Evolutionary conservation across 2,329 filamentous ascomycete genomes (phyloP), one percentile per base, ranked within the genome.

Genomic region (Colletotrichum ledebouriae): DNA sequence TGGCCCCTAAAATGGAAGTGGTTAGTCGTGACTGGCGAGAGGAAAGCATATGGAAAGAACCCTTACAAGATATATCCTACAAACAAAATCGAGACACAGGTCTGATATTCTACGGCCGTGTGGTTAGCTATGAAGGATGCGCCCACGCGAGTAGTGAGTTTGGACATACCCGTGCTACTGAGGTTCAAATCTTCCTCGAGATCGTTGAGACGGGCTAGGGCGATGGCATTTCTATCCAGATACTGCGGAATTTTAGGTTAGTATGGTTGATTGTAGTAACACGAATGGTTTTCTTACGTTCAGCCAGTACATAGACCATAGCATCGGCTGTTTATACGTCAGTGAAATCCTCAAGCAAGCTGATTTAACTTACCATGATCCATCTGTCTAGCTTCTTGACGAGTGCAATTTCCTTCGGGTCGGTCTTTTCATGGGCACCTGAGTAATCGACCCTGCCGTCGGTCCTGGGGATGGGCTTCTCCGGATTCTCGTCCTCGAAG

Each of bases 321-420:
- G 57, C 70, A 71, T 71, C 22, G 70, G 70, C 70, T 71, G n/a
- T 4, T n/a, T 2, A 4, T 2, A 25, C 1, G 39, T 70, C 11
- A 63, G 63, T 47, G 4, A 22, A 7, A 12, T n/a, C 13, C 3
- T 25, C 3, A 15, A 11, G 6, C 6, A 6, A 9, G 7, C 1
- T 29, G 29, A 1, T 6, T 0, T 2, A 7, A 11, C 46, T 52
- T 55, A 76, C 75, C 76, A 81, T 80, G 56, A 82, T 81, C 73
- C 77, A 79, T 61, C 74, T 62, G 70, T 81, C 80, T 2, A 82
- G 73, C 71, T 81, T 81, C 67, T 75, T 77, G 39, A 82, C 79
- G n/a, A 82, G 74, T 2, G 76, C 77, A 60, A 81, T 82, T 60
- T 82, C 79, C 44, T 73, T 77, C 0, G 79, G 79, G 49, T 81